Base-by-base conservation (phyloP, 1,139 yeast genomes). In the Saccharomyces hybrid region DNA sequence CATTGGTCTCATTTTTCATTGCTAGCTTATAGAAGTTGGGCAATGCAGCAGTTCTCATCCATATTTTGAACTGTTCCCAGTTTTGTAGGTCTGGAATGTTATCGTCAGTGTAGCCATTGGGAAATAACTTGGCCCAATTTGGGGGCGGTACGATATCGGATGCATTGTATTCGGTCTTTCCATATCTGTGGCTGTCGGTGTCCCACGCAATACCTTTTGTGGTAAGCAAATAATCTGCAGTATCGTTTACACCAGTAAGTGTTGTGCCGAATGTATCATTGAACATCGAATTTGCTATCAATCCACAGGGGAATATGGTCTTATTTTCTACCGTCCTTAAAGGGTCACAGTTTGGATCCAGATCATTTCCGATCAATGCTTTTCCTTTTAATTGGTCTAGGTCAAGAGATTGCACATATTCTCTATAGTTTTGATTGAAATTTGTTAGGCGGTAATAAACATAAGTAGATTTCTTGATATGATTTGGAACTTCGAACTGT, bases 11-110 rank as follows among this genome's bases (percentile, higher is more conserved):
- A 68, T 91, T 91, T 68, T 96, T 81, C 59, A 83, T 75, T 3
- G 86, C 89, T 68, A 93, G 75, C 71, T 90, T 90, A 65, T 88
- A 83, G 67, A 95, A 93, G 26, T 82, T 82, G 4, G 98, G 86
- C 59, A 93, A 77, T 0, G 93, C 99, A 3, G 97, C 86, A 2
- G 97, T 85, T 65, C 90, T 83, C 97, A 95, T 91, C 99, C 99
- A 93, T 70, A 91, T 90, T 72, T 93, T 98, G 68, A 93, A 84
- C 64, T 88, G 89, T 57, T 77, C 81, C 93, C 95, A 86, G 7
- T 75, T 72, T 14, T 84, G 76, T 52, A 88, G 75, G 69, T 93
- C 93, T 4, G 98, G 98, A 56, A 93, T 69, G 67, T 89, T 90
- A 8, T 84, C 82, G 26, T 81, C 85, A 19, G 86, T 89, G 73